Evolutionary conservation across 2,329 filamentous ascomycete species (phyloP).

Genomic region (Stachybotrys chartarum): DNA sequence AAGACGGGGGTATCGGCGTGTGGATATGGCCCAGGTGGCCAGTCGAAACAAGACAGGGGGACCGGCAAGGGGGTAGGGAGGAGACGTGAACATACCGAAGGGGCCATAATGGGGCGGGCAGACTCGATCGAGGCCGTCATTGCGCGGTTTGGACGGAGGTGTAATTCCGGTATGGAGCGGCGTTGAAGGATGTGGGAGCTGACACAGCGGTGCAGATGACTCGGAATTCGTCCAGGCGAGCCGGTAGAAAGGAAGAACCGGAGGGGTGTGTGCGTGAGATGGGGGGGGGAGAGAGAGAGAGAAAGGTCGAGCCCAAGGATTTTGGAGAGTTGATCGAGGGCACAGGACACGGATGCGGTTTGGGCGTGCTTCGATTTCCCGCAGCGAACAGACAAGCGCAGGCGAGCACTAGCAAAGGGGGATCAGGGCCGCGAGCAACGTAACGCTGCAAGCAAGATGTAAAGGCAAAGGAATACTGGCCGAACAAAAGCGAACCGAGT

Average conservation of each 20-base stretch:
- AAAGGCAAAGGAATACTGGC: no score
- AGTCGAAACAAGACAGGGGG: neutral
- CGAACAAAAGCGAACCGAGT: no score
- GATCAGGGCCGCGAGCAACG: no score
- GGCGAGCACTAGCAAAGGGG: no score
- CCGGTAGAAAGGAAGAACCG: no score
- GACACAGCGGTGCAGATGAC: neutral
- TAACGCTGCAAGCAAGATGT: no score
- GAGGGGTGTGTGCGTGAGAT: neutral
- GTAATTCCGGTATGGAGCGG: neutral
- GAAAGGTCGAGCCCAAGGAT: neutral
- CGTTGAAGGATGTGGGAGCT: neutral
- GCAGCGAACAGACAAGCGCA: no score
- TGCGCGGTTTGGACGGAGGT: slow-evolving; percentile 2
- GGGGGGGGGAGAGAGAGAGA: neutral
- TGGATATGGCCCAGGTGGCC: no score
- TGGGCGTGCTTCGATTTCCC: neutral
- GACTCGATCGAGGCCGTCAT: slow-evolving; percentile 57
- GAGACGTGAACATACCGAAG: slow-evolving; percentile 43
- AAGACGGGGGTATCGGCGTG: neutral
- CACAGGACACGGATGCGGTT: neutral
- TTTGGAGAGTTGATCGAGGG: neutral
- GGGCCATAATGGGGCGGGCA: slow-evolving; percentile 55
- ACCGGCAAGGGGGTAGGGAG: neutral
- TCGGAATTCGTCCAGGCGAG: neutral